phyloP scores from a whole-genome alignment of 2,329 filamentous ascomycete genomes.

The Diplodia corticola region DNA sequence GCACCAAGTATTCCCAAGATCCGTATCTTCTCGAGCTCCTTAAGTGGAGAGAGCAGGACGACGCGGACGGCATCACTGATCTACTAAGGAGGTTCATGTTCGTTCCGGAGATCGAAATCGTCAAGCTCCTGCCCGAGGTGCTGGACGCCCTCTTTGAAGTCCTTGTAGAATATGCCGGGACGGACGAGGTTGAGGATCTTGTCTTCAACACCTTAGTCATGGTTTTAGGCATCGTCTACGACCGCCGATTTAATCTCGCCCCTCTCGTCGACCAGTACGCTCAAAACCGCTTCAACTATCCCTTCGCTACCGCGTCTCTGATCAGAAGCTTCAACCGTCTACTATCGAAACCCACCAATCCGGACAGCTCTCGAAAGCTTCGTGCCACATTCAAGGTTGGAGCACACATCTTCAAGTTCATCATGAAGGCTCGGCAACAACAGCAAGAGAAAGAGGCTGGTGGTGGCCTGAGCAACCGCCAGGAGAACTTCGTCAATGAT shows the following conservation, averaged over 20 bases:
- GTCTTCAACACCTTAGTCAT: slow-evolving; percentile 88
- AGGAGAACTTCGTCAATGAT: slow-evolving; percentile 77
- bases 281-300: slow-evolving; percentile 85
- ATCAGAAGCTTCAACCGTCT: slow-evolving; percentile 84
- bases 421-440: slow-evolving; percentile 82
- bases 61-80: slow-evolving; percentile 68
- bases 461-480: slow-evolving; percentile 74
- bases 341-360: slow-evolving; percentile 77
- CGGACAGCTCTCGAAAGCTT: slow-evolving; percentile 78
- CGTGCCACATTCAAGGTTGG: slow-evolving; percentile 94
- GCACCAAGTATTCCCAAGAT: slow-evolving; percentile 92
- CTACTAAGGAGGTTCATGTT: slow-evolving; percentile 84
- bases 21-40: slow-evolving; percentile 79
- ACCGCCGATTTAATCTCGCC: slow-evolving; percentile 87
- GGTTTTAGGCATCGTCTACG: slow-evolving; percentile 89
- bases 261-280: slow-evolving; percentile 91
- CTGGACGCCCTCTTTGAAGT: slow-evolving; percentile 91
- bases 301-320: slow-evolving; percentile 84
- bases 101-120: slow-evolving; percentile 95
- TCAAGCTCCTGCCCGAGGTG: slow-evolving; percentile 87
- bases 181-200: slow-evolving; percentile 88
- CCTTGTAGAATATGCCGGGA: slow-evolving; percentile 84
- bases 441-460: slow-evolving; percentile 86
- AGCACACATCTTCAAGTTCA: slow-evolving; percentile 89
- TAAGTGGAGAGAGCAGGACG: slow-evolving; percentile 77